These are phyloP conservation scores for Arthroderma uncinatum DNA, from an alignment of 2,329 filamentous ascomycete species.

Conservation along the genomic window DNA sequence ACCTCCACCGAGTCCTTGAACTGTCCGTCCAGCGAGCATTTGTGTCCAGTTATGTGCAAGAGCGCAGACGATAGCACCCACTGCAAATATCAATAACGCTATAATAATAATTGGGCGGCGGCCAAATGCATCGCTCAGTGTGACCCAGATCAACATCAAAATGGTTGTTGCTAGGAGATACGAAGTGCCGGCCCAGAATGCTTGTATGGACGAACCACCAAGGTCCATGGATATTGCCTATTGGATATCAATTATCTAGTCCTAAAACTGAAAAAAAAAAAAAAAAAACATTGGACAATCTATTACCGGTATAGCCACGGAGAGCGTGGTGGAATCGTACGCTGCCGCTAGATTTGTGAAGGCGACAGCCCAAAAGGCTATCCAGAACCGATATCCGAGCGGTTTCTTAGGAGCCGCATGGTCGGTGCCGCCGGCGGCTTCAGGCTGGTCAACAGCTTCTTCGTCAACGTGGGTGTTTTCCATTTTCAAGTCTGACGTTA, in stretches of 20 bases:
- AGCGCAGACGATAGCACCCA: slow-evolving; percentile 33
- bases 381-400: slow-evolving; percentile 24
- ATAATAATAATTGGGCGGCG: slow-evolving; percentile 31
- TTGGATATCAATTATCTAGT: not conserved
- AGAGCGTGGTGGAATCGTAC: slow-evolving; percentile 50
- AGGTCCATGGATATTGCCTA: slow-evolving; percentile 36
- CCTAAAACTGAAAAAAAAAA: no score
- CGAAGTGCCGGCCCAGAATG: slow-evolving; percentile 54
- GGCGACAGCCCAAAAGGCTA: slow-evolving; percentile 39
- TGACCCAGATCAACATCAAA: slow-evolving; percentile 41
- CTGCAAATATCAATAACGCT: slow-evolving; percentile 33
- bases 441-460: not conserved
- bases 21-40: slow-evolving; percentile 34
- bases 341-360: slow-evolving; percentile 45
- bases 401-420: not conserved
- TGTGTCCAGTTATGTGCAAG: slow-evolving; percentile 33
- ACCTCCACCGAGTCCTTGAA: slow-evolving; percentile 37
- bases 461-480: not conserved
- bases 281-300: not conserved
- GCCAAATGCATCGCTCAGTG: slow-evolving; percentile 44
- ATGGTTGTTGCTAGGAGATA: slow-evolving; percentile 35
- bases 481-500: not conserved
- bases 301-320: slow-evolving; percentile 39
- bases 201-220: slow-evolving; percentile 41
- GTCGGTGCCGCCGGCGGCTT: not conserved